Base-by-base conservation (phyloP, 2,329 filamentous ascomycete species). In the Penicillium sp. region DNA sequence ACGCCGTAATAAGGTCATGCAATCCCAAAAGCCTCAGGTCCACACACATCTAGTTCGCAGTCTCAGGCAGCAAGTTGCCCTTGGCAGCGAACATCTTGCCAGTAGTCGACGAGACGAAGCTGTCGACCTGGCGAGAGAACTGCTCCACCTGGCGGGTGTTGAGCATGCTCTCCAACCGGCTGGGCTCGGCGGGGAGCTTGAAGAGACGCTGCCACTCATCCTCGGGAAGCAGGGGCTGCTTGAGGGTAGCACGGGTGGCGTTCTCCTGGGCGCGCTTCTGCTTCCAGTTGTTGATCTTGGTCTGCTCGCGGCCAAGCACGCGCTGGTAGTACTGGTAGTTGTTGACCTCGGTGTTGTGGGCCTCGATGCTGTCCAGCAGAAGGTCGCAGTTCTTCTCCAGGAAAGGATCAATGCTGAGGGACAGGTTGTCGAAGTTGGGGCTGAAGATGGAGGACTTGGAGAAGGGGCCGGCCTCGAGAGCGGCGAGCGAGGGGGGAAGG, bases 291-390 rank as follows among this genome's bases (percentile, higher is more conserved):
- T 91, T 88, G 69, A 99, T 97, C 86, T 98, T 99, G 70, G 90
- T 81, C 81, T 99, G 95, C 81, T 99, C 95, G 68, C 95, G 91
- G 53, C 88, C 89, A 57, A 98, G 84, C 72, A 96, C 92, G 71
- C 95, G 87, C 81, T 97, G 92, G 83, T 97, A 97, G 85, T 90
- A 91, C 78, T 97, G 93, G 82, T 96, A 95, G 85, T 99, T 99
- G 87, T 98, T 98, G 75, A 96, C 89, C 79, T 99, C 95, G 59
- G 93, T 96, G 81, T 98, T 95, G 83, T 99, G 95, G 55, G 90
- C 89, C 83, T 99, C 95, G 75, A 99, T 96, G 82, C 90, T 92
- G 73, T 99, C 95, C 62, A 98, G 87, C 56, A 99, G 86, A 66
- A 97, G 86, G 74, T 99, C 93, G 80, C 92, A 96, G 52, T 93